phyloP scores from a whole-genome alignment of 2,329 filamentous ascomycete species.

The Hypomyces perniciosus region DNA sequence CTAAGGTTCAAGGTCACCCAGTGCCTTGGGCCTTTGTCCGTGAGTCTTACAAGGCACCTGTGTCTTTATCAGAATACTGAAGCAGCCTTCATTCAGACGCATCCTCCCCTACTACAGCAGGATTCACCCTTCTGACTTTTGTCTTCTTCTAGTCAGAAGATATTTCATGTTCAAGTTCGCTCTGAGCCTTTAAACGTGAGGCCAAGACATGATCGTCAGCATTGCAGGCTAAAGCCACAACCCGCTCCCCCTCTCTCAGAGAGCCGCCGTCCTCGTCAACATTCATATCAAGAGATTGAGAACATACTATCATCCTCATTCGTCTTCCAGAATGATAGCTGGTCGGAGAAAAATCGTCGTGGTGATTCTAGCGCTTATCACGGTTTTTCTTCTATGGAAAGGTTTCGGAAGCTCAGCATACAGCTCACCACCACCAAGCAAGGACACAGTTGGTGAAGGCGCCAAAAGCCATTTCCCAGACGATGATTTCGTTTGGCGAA shows the following conservation, averaged over 20 bases:
- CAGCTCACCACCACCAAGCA: not conserved
- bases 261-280: too few species aligned
- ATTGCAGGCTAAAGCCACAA: not conserved
- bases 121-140: too few species aligned
- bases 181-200: not conserved
- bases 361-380: not conserved
- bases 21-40: too few species aligned
- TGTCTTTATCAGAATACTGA: too few species aligned
- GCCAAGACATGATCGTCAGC: not conserved
- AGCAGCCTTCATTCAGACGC: too few species aligned
- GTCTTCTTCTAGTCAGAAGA: too few species aligned
- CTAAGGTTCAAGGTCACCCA: too few species aligned
- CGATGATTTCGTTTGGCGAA: conserved; percentile 17
- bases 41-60: too few species aligned
- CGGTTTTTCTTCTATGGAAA: not conserved
- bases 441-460: not conserved
- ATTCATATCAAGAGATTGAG: too few species aligned
- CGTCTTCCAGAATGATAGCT: not conserved
- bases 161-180: not conserved
- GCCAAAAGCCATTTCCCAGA: not conserved
- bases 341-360: not conserved
- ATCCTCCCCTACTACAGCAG: too few species aligned
- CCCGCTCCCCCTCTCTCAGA: not conserved
- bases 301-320: not conserved
- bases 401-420: not conserved